These are phyloP conservation scores for Suillus sp. DNA, from an alignment of 768 basidiomycete species.

Conservation along the genomic window DNA sequence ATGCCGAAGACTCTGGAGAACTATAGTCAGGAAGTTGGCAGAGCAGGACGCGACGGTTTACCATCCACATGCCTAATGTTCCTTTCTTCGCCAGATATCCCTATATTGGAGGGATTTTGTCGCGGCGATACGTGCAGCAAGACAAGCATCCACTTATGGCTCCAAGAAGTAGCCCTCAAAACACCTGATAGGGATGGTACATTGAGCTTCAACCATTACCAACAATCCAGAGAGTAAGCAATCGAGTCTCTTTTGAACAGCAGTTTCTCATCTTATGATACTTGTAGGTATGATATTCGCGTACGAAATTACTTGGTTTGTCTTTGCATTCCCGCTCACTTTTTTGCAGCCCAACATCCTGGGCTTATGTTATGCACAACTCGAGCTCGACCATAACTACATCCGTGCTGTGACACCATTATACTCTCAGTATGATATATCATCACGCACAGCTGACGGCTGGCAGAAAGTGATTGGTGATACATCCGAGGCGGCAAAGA, in stretches of 20 bases:
- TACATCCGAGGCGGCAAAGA: constrained; percentile 33
- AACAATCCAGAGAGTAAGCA: constrained; percentile 42
- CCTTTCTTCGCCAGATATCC: constrained; percentile 44
- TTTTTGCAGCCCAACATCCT: constrained; percentile 41
- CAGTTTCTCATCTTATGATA: not conserved
- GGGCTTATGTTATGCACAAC: constrained; percentile 45
- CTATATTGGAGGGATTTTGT: constrained; percentile 49
- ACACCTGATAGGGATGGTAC: constrained; percentile 39
- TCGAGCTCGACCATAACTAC: constrained; percentile 48
- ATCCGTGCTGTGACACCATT: constrained; percentile 50
- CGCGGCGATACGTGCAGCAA: constrained; percentile 50
- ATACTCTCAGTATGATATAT: constrained; percentile 45
- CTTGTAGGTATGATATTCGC: constrained; percentile 41
- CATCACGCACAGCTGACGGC: constrained; percentile 25
- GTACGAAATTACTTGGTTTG: constrained; percentile 23
- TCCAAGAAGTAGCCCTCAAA: constrained; percentile 41
- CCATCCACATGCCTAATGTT: constrained; percentile 49
- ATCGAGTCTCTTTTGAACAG: not conserved
- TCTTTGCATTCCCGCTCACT: not conserved
- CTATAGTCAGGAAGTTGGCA: constrained; percentile 48
- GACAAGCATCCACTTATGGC: constrained; percentile 41
- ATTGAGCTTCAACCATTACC: constrained; percentile 44
- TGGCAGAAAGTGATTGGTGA: constrained; percentile 35
- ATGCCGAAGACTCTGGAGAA: constrained; percentile 51
- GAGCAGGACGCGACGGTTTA: constrained; percentile 45